Evolutionary conservation across 2,329 filamentous ascomycete genomes (phyloP), one percentile per base, ranked within the genome.

Genomic region (Beauveria sp.): DNA sequence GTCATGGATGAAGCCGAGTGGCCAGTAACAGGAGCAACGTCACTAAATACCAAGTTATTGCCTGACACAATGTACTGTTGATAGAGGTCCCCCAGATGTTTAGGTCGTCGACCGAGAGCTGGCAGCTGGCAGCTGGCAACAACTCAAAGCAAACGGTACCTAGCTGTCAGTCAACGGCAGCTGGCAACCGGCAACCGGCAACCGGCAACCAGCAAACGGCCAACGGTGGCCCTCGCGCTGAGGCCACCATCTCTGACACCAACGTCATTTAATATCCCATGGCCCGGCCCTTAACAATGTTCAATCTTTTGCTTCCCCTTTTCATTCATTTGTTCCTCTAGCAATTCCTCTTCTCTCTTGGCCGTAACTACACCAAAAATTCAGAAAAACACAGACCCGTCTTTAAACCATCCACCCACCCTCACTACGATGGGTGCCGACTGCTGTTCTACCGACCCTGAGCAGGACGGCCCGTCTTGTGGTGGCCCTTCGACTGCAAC

Each of bases 401-500:
- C 45, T 50, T 14, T 40, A 9, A 34, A 26, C 34, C 10, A 2
- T 18, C 9, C 9, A 7, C 28, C 34, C 28, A 57, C 18, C 12
- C 7, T 31, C n/a, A 18, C 12, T 18, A 49, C 7, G 54, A 66
- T 66, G 65, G 63, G 58, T 12, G 26, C 42, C 28, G 64, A 51
- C 48, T 64, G 64, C 55, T 65, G 64, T 50, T 64, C 62, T 43
- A 43, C 48, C 18, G 50, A 49, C 45, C 50, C 57, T 20, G 45
- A 54, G 43, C 53, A 49, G 51, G 51, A 61, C 43, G 31, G 34
- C 16, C 24, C 50, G 26, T 46, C 57, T 42, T 61, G 43, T n/a
- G 49, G 57, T 38, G 42, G 38, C n/a, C 49, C 42, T 7, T 59
- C 56, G n/a, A 62, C 48, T 12, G 31, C 48, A n/a, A 46, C 3